Evolutionary conservation across 306 rosid genomes (phyloP), one percentile per base, ranked within the genome.

Genomic region (Begonia masoniana): DNA sequence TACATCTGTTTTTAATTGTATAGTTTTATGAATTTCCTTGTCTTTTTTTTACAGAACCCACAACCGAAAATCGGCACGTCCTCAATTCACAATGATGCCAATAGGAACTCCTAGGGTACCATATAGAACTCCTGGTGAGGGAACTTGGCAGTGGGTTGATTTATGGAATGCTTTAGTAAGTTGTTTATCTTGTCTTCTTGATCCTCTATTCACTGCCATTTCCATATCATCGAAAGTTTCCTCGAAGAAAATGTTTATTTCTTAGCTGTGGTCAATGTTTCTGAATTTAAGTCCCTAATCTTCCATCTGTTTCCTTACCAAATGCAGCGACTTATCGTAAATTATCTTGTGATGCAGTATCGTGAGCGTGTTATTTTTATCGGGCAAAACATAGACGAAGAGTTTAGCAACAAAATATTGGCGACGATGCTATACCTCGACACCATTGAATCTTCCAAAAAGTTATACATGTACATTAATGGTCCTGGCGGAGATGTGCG

Each of bases 401-500:
- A 91, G 65, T 78, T 81, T 52, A 83, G 99, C 76, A 86, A 86
- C 63, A 94, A 91, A 75, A 70, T 86, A 59, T 71, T 91, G 68
- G 99, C 92, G 36, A 91, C 99, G 24, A 71, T 91, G 94, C 61
- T 91, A 36, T 91, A 91, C 76, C 99, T 91, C 9, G 99, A 91
- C 69, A 83, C 77, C 56, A 2, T 91, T 66, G 94, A 91, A 15
- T 56, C 57, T 45, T 62, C 82, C 62, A 75, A 75, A 66, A 75
- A 52, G 73, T 76, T 91, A 51, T 81, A 73, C 60, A 66, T 91
- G 86, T 91, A 81, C 73, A 77, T 91, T 71, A 83, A 86, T 68
- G 84, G 89, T 56, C 94, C 92, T 66, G 99, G 99, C 62, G 99
- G 99, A 65, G 99, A 91, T 75, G 99, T 91, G 78, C 83, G 97